Evolutionary conservation across 805 yeast genomes (phyloP).

Genomic region (Hanseniaspora occidentalis): DNA sequence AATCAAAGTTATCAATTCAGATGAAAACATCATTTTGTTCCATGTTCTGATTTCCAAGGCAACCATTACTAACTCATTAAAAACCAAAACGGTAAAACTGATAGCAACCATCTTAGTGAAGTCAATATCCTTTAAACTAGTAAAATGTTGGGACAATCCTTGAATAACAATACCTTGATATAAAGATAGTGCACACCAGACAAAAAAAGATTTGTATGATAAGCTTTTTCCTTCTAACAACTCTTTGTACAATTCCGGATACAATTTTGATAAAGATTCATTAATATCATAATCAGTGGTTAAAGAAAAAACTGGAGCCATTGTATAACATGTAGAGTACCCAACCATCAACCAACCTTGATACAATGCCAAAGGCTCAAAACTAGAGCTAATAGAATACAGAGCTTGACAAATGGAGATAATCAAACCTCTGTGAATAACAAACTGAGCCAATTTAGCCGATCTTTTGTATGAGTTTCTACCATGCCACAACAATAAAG

Average conservation of each 20-base stretch:
- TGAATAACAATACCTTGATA: conserved; percentile 87
- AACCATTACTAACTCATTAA: conserved; percentile 89
- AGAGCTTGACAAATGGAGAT: conserved; percentile 94
- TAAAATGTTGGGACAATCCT: conserved; percentile 63
- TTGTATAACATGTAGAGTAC: conserved; percentile 90
- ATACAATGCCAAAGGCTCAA: conserved; percentile 88
- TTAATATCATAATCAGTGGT: conserved; percentile 87
- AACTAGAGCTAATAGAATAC: conserved; percentile 70
- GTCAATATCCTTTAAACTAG: conserved; percentile 40
- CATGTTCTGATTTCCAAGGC: conserved; percentile 87
- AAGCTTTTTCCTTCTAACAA: conserved; percentile 78
- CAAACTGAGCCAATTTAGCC: conserved; percentile 89
- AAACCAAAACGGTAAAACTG: conserved; percentile 64
- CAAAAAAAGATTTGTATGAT: conserved; percentile 76
- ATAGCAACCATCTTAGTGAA: conserved; percentile 76
- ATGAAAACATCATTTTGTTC: conserved; percentile 63
- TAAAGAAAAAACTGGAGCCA: conserved; percentile 94
- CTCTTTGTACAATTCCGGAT: conserved; percentile 92
- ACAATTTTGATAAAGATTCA: conserved; percentile 74
- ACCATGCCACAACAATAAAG: conserved; percentile 92
- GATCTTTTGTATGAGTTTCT: conserved; percentile 92
- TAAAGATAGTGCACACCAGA: conserved; percentile 83
- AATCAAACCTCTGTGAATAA: conserved; percentile 89
- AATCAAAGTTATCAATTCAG: conserved; percentile 58
- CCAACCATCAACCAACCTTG: conserved; percentile 99